phyloP scores from a whole-genome alignment of 352 stramenopile genomes.

The Aphanomyces stellatus region DNA sequence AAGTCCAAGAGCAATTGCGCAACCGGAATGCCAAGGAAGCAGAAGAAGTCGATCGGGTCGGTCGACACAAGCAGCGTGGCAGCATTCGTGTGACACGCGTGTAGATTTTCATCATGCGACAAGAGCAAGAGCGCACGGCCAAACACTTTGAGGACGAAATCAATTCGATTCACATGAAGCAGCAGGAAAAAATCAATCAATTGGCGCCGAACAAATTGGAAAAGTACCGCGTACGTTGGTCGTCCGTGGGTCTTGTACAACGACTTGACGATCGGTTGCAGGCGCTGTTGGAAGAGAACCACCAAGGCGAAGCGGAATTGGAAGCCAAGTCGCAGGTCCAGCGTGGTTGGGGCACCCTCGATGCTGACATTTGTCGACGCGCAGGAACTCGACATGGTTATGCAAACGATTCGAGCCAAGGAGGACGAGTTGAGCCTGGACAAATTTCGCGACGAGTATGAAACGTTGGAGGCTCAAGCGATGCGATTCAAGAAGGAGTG shows the following conservation, averaged over 20 bases:
- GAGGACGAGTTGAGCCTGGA: slow-evolving; percentile 60
- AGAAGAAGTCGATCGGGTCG: slow-evolving; percentile 70
- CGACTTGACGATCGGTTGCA: slow-evolving; percentile 11
- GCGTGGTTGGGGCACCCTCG: too few relatives aligned
- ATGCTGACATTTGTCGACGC: slow-evolving; percentile 7
- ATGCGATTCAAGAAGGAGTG: slow-evolving; percentile 65
- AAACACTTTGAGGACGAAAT: slow-evolving; percentile 71
- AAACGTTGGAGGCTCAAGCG: slow-evolving; percentile 57
- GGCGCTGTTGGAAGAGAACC: slow-evolving; percentile 60
- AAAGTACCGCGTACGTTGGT: slow-evolving; percentile 40
- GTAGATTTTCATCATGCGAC: slow-evolving; percentile 81
- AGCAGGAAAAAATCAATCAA: slow-evolving; percentile 84
- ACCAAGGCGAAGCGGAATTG: slow-evolving; percentile 63
- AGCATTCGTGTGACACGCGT: slow-evolving; percentile 25
- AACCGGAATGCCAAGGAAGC: slow-evolving; percentile 76
- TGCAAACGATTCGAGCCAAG: slow-evolving; percentile 68
- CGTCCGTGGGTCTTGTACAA: not conserved
- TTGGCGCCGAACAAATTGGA: slow-evolving; percentile 79
- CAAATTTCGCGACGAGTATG: slow-evolving; percentile 67
- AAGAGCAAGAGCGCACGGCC: slow-evolving; percentile 65
- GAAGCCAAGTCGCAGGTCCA: slow-evolving; percentile 30
- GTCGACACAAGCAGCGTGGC: slow-evolving; percentile 16
- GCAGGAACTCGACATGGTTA: slow-evolving; percentile 59
- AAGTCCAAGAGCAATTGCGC: slow-evolving; percentile 58
- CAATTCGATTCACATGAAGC: slow-evolving; percentile 62